Percentiles rank a stretch among this genome's conserved stretches.
Conservation (phyloP, 257 asterid genomes). For the Przewalskia tangutica region DNA sequence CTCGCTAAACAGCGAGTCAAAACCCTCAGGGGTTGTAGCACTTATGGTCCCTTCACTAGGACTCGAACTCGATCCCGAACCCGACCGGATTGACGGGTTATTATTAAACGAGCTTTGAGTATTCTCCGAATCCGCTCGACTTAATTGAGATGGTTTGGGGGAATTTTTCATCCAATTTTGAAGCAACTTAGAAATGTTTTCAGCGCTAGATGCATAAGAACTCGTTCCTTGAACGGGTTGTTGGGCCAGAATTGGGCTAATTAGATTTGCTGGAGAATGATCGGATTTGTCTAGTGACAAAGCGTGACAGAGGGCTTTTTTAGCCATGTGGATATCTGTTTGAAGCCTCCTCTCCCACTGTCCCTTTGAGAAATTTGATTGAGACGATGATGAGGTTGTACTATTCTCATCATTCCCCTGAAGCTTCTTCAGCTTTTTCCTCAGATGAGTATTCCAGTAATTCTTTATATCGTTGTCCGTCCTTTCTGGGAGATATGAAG, state of each 20-base stretch:
- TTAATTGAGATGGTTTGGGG: conserved; percentile 9
- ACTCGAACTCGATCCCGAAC: background rate
- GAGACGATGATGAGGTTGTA: conserved; percentile 18
- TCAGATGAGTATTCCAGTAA: conserved; percentile 69
- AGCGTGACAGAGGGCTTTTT: conserved; percentile 59
- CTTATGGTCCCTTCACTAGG: conserved; percentile 19
- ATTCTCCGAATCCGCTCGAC: conserved; percentile 16
- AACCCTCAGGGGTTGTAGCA: conserved; percentile 12
- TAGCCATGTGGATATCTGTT: conserved; percentile 66
- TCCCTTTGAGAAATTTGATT: conserved; percentile 37
- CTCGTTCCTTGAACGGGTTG: background rate
- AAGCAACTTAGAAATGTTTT: conserved; percentile 60
- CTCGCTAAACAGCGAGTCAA: background rate
- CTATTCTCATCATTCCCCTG: conserved; percentile 21
- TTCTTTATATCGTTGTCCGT: conserved; percentile 73
- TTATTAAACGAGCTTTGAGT: conserved; percentile 17
- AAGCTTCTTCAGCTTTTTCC: conserved; percentile 38
- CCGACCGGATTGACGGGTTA: conserved; percentile 21
- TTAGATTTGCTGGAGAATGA: background rate
- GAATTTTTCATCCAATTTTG: conserved; percentile 40
- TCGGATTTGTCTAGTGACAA: conserved; percentile 36
- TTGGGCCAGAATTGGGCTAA: background rate
- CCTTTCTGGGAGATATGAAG: conserved; percentile 63
- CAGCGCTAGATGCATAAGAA: conserved; percentile 47
- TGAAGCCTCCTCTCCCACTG: conserved; percentile 79